phyloP scores from a whole-genome alignment of 495 filamentous ascomycete species.

The Xylaria palmicola region DNA sequence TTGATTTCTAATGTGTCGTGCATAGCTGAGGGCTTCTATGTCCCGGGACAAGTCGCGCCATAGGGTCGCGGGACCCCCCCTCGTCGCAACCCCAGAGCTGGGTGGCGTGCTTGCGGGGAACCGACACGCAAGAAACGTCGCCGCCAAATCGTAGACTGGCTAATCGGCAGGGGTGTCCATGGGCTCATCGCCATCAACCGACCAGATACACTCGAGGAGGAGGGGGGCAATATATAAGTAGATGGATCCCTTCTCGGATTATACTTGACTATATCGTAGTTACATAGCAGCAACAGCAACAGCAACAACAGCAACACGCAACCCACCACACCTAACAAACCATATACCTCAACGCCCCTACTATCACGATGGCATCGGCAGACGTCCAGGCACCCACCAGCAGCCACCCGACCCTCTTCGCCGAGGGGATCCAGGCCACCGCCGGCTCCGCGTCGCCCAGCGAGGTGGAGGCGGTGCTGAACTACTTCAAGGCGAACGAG shows the following conservation, averaged over 20 bases:
- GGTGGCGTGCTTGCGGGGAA: conserved; percentile 20
- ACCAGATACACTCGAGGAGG: too few species aligned
- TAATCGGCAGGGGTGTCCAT: not conserved
- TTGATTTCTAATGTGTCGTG: conserved; percentile 13
- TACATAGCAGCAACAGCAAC: not conserved
- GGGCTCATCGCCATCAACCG: conserved; percentile 2
- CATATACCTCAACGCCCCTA: not conserved
- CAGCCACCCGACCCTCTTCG: conserved; percentile 18
- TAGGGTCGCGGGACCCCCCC: too few species aligned
- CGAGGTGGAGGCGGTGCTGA: conserved; percentile 56
- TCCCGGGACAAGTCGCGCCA: too few species aligned
- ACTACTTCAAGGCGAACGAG: conserved; percentile 59
- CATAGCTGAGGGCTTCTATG: too few species aligned
- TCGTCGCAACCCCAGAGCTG: conserved; percentile 14
- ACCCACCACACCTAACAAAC: too few species aligned
- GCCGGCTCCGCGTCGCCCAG: not conserved
- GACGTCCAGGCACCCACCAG: conserved; percentile 25
- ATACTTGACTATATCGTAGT: not conserved
- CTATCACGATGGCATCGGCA: conserved; percentile 26
- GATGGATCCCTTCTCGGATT: not conserved
- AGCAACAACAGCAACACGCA: conserved; percentile 2
- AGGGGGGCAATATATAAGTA: not conserved
- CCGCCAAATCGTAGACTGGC: not conserved
- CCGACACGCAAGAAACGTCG: not conserved
- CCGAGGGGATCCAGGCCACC: conserved; percentile 8